Evolutionary conservation across 176 grass and related monocot genomes (phyloP).

Genomic region (Hordeum marinum): DNA sequence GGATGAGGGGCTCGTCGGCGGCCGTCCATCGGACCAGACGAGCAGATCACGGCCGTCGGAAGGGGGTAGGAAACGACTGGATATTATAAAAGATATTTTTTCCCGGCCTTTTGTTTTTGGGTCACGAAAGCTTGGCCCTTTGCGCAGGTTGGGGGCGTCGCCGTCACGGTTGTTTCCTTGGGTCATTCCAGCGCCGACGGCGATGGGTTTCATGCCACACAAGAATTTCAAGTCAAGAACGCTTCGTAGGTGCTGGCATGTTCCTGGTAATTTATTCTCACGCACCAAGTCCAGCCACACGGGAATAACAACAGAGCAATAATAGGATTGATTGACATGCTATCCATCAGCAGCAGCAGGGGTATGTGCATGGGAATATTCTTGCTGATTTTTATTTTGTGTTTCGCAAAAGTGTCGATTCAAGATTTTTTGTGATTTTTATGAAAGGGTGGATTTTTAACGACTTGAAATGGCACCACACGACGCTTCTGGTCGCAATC

Average conservation of each 20-base stretch:
- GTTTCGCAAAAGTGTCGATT: not conserved
- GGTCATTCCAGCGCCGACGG: not conserved
- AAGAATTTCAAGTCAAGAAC: not conserved
- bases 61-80: constrained; percentile 63
- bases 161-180: not conserved
- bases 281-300: not conserved
- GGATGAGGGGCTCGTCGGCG: constrained; percentile 21
- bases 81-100: constrained; percentile 30
- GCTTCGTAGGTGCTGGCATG: no score
- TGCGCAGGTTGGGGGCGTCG: constrained; percentile 11
- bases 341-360: not conserved
- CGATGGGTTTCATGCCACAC: not conserved
- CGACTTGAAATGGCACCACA: not conserved
- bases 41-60: constrained; percentile 40
- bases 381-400: not conserved
- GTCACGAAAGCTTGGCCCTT: not conserved
- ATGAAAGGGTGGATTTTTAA: no score
- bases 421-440: not conserved
- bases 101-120: not conserved
- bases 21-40: constrained; percentile 29
- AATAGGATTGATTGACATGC: not conserved
- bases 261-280: not conserved
- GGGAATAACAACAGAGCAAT: not conserved
- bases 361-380: not conserved
- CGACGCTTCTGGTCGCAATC: no score